These are phyloP conservation scores for Casuarina glauca DNA, from an alignment of 306 rosid genomes.

Conservation along the genomic window DNA sequence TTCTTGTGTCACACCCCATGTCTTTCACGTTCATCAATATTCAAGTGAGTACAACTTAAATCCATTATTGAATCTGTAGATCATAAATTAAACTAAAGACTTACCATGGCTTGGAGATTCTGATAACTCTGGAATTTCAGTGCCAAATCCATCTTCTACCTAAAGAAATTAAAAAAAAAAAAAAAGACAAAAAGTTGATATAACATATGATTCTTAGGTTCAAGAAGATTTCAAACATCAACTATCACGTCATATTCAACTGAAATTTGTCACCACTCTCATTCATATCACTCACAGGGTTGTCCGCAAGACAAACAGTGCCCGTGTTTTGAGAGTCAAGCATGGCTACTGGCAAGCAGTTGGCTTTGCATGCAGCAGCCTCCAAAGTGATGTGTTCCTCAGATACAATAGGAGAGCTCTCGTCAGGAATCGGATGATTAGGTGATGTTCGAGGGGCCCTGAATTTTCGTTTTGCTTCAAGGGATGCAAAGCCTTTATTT, in stretches of 20 bases:
- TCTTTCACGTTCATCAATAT: slow-evolving; percentile 38
- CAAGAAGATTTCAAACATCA: slow-evolving; percentile 9
- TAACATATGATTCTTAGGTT: background rate
- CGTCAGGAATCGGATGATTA: slow-evolving; percentile 39
- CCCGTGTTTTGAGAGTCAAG: slow-evolving; percentile 29
- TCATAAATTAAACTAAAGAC: slow-evolving; percentile 25
- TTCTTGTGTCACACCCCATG: slow-evolving; percentile 31
- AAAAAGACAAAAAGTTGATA: background rate
- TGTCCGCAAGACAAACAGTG: slow-evolving; percentile 33
- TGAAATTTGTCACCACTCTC: slow-evolving; percentile 21
- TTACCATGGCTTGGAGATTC: slow-evolving; percentile 52
- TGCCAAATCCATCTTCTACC: slow-evolving; percentile 39
- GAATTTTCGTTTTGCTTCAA: slow-evolving; percentile 88
- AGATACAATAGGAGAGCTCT: slow-evolving; percentile 44
- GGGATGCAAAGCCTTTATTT: slow-evolving; percentile 83
- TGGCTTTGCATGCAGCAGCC: slow-evolving; percentile 34
- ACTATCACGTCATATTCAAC: slow-evolving; percentile 10
- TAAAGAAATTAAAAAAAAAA: slow-evolving; percentile 27
- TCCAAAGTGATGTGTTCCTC: slow-evolving; percentile 35
- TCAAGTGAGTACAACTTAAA: slow-evolving; percentile 32
- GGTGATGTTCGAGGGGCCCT: slow-evolving; percentile 79
- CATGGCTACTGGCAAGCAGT: slow-evolving; percentile 32
- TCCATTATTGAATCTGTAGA: slow-evolving; percentile 9
- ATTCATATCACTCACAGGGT: slow-evolving; percentile 38
- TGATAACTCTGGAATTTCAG: slow-evolving; percentile 34